These are phyloP conservation scores for Scytalidium sp. DNA, from an alignment of 2,329 filamentous ascomycete genomes.

Conservation along the genomic window DNA sequence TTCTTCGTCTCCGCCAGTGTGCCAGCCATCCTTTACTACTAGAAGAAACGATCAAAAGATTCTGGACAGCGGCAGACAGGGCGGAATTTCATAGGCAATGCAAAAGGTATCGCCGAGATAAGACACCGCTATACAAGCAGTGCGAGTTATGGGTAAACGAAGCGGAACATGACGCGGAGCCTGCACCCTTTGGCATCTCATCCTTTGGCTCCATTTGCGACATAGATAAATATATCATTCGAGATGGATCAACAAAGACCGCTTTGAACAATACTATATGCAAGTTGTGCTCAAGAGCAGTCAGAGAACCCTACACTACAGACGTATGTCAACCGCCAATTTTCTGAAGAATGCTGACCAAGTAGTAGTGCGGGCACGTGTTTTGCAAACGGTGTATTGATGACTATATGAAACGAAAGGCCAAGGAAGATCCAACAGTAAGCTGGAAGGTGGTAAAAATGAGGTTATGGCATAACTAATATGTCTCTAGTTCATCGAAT, in stretches of 20 bases:
- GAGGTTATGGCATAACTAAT: neutral
- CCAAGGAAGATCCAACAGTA: constrained; percentile 19
- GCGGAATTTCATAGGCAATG: constrained; percentile 11
- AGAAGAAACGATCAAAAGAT: constrained; percentile 25
- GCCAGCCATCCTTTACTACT: constrained; percentile 29
- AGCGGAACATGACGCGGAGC: constrained; percentile 1
- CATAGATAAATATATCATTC: constrained; percentile 18
- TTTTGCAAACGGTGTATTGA: constrained; percentile 50
- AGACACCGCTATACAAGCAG: constrained; percentile 23
- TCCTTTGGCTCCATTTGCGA: constrained; percentile 27
- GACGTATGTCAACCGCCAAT: constrained; percentile 2
- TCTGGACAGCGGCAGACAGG: constrained; percentile 25
- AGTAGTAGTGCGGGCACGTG: constrained; percentile 47
- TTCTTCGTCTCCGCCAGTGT: constrained; percentile 28
- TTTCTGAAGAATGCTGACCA: neutral
- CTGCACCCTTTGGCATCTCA: constrained; percentile 18
- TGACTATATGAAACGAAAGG: constrained; percentile 22
- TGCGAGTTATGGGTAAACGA: constrained; percentile 21
- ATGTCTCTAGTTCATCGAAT: constrained; percentile 10
- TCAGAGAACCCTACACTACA: constrained; percentile 40
- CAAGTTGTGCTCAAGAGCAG: constrained; percentile 19
- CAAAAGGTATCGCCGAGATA: neutral
- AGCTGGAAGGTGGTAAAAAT: constrained; percentile 8
- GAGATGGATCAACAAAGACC: constrained; percentile 2
- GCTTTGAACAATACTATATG: neutral